These are phyloP conservation scores for Heterobasidion parviporum DNA, from an alignment of 1,284 basidiomycete genomes.

Conservation along the genomic window DNA sequence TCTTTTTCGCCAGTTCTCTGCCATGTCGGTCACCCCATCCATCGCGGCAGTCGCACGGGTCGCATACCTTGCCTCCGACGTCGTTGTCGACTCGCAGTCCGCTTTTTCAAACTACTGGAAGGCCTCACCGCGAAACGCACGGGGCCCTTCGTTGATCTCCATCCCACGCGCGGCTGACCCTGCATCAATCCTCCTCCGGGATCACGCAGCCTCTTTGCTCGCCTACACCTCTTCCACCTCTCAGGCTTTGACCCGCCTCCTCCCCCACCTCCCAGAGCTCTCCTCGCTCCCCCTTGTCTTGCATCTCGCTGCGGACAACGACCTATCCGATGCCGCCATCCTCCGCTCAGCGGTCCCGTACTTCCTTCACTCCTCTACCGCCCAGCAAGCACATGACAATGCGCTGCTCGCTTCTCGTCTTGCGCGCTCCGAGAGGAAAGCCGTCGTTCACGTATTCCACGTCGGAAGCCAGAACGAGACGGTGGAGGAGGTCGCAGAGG, in stretches of 20 bases:
- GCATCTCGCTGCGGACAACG: constrained; percentile 43
- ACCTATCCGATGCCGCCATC: constrained; percentile 51
- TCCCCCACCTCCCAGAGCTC: constrained; percentile 52
- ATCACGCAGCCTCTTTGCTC: constrained; percentile 30
- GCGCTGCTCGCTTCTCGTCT: constrained; percentile 65
- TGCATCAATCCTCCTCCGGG: constrained; percentile 41
- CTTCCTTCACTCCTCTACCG: constrained; percentile 53
- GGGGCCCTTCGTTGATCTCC: constrained; percentile 23
- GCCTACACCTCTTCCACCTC: constrained; percentile 45
- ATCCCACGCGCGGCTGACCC: constrained; percentile 56
- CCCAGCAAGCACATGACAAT: constrained; percentile 67
- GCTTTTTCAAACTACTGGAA: constrained; percentile 26
- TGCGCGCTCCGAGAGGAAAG: constrained; percentile 47
- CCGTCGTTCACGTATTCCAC: constrained; percentile 81
- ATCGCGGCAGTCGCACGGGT: constrained; percentile 51
- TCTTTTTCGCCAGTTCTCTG: background rate
- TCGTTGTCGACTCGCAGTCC: constrained; percentile 45
- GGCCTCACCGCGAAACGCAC: constrained; percentile 10
- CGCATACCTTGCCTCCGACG: constrained; percentile 61
- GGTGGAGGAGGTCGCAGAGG: constrained; percentile 48
- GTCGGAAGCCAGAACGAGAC: constrained; percentile 22
- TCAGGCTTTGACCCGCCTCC: constrained; percentile 40
- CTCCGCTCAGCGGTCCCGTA: constrained; percentile 52
- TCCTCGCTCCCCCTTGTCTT: constrained; percentile 46
- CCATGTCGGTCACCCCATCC: constrained; percentile 17